Evolutionary conservation across 495 filamentous ascomycete genomes (phyloP).

Genomic region (Venustampulla echinocandica): DNA sequence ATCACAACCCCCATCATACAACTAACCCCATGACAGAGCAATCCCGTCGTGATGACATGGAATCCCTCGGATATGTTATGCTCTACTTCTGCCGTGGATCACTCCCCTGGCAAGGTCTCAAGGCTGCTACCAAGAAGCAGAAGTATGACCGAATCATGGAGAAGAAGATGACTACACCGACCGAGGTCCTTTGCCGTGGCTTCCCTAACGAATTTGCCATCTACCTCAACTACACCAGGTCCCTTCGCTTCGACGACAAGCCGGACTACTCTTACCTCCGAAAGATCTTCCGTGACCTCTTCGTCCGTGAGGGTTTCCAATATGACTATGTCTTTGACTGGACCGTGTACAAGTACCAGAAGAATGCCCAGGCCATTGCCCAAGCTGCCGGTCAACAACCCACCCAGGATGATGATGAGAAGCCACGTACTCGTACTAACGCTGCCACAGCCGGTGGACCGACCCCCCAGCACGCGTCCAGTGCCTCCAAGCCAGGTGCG

Average conservation of each 20-base stretch:
- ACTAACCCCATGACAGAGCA: conserved; percentile 57
- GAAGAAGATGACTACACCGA: conserved; percentile 99
- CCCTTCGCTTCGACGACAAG: conserved; percentile 98
- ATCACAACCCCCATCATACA: neutral
- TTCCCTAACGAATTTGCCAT: conserved; percentile 99
- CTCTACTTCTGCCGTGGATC: conserved; percentile 99
- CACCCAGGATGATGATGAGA: conserved; percentile 65
- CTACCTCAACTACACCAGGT: conserved; percentile 98
- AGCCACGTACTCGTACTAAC: conserved; percentile 53
- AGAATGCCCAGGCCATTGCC: conserved; percentile 89
- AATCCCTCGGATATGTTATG: conserved; percentile 99
- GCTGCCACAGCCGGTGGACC: conserved; percentile 50
- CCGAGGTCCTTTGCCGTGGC: conserved; percentile 96
- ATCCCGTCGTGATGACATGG: conserved; percentile 99
- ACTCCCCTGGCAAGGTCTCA: conserved; percentile 97
- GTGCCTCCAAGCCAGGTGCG: conserved; percentile 58
- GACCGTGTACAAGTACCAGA: conserved; percentile 99
- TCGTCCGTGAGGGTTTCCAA: conserved; percentile 98
- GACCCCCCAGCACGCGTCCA: conserved; percentile 44
- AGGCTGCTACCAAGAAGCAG: conserved; percentile 99
- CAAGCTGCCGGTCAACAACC: conserved; percentile 61
- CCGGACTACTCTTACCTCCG: conserved; percentile 99
- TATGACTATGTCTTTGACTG: conserved; percentile 99
- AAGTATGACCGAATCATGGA: conserved; percentile 99
- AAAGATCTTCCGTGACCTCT: conserved; percentile 99